Conservation (phyloP, 805 yeast species). For the Ogataea haglerorum region DNA sequence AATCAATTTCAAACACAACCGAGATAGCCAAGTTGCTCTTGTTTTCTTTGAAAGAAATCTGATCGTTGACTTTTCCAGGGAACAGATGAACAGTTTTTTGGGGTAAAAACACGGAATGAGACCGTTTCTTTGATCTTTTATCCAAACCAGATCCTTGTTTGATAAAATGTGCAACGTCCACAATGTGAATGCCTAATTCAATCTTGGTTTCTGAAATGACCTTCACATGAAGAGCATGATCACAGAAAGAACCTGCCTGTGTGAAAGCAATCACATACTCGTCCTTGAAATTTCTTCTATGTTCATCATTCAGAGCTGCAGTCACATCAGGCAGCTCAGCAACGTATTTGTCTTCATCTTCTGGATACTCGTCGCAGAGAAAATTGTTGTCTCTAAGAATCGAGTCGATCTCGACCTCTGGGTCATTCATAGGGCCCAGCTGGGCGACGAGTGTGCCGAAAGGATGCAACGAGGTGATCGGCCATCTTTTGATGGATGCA, state of each 20-base stretch:
- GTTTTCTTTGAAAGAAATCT: constrained; percentile 58
- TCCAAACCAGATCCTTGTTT: constrained; percentile 76
- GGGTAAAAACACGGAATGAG: constrained; percentile 83
- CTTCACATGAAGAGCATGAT: constrained; percentile 81
- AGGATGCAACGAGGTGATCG: constrained; percentile 96
- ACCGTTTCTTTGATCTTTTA: constrained; percentile 85
- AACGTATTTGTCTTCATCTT: constrained; percentile 30
- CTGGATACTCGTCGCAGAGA: constrained; percentile 75
- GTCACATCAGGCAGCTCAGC: constrained; percentile 39
- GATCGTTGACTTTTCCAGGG: constrained; percentile 61
- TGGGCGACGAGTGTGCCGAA: constrained; percentile 90
- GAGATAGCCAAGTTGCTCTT: constrained; percentile 66
- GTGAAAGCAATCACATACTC: constrained; percentile 66
- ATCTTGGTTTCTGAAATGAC: constrained; percentile 54
- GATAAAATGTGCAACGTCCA: constrained; percentile 73
- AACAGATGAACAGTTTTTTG: constrained; percentile 66
- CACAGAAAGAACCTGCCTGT: constrained; percentile 56
- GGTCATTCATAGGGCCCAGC: constrained; percentile 76
- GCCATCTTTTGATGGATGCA: constrained; percentile 98
- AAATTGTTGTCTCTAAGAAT: constrained; percentile 85
- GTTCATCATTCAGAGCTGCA: constrained; percentile 32
- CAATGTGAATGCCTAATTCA: constrained; percentile 81
- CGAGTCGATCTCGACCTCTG: constrained; percentile 78
- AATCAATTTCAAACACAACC: constrained; percentile 76
- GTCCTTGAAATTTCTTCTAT: constrained; percentile 50